A percentile compares a stretch with the other conserved stretches of the same genome.
phyloP scores from a whole-genome alignment of 163 green algal genomes.

The Scenedesmus sp. region DNA sequence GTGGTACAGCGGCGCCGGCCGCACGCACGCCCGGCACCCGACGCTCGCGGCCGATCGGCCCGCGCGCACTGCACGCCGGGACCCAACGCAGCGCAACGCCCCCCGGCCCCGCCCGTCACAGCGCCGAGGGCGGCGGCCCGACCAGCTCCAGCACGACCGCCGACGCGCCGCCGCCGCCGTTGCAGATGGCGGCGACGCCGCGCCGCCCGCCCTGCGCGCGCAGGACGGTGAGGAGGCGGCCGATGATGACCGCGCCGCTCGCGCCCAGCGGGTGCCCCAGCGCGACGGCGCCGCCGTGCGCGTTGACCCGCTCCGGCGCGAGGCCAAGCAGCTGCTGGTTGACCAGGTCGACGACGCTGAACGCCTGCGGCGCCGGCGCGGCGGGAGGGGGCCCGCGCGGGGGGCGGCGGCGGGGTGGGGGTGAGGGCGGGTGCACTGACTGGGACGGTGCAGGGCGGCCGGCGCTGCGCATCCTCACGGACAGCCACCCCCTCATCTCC shows the following conservation, averaged over 20 bases:
- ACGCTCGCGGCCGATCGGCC: too few relatives aligned
- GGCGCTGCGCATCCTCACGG: too few relatives aligned
- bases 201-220: conserved; percentile 61
- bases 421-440: background rate
- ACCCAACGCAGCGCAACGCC: background rate
- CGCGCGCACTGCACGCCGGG: too few relatives aligned
- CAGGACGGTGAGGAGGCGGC: conserved; percentile 80
- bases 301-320: conserved; percentile 73
- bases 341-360: conserved; percentile 88
- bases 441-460: too few relatives aligned
- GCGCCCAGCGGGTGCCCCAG: conserved; percentile 88
- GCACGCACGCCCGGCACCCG: too few relatives aligned
- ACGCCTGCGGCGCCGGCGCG: conserved; percentile 64
- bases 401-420: too few relatives aligned
- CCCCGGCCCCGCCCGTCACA: conserved; percentile 10
- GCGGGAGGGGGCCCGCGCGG: too few relatives aligned
- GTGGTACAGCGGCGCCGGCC: too few relatives aligned
- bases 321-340: conserved; percentile 85
- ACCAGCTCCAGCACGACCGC: conserved; percentile 79
- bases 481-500: too few relatives aligned
- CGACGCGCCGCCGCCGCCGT: conserved; percentile 90
- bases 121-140: conserved; percentile 2
- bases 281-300: conserved; percentile 87
- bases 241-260: conserved; percentile 87
- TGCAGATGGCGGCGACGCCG: conserved; percentile 90